Conservation (phyloP, 2,329 filamentous ascomycete genomes). For the Ceratocystis cubensis region DNA sequence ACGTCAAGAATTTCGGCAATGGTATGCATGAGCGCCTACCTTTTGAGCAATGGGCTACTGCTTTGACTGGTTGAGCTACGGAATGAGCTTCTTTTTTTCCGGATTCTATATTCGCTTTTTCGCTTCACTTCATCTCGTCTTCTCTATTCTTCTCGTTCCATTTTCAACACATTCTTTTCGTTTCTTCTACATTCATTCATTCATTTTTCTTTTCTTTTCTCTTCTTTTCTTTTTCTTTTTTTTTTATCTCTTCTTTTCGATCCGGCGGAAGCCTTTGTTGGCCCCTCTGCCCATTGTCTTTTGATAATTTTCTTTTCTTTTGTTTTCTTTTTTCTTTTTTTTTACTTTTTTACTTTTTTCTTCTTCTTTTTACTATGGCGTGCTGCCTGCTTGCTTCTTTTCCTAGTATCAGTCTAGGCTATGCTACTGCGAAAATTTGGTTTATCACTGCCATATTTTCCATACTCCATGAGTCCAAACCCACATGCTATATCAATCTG, state of each 20-base stretch:
- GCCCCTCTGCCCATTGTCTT: slow-evolving; percentile 20
- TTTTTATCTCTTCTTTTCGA: slow-evolving; percentile 6
- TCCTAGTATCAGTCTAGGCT: slow-evolving; percentile 20
- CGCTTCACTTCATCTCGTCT: neutral
- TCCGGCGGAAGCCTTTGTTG: slow-evolving; percentile 19
- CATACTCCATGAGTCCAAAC: neutral
- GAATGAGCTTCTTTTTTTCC: neutral
- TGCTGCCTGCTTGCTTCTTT: neutral
- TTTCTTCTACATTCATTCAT: neutral
- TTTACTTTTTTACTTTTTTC: neutral
- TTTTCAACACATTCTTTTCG: neutral
- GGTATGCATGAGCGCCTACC: slow-evolving; percentile 18
- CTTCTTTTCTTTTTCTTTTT: neutral
- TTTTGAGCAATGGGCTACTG: slow-evolving; percentile 16
- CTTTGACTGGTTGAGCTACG: slow-evolving; percentile 11
- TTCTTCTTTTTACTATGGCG: neutral
- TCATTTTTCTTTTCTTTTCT: neutral
- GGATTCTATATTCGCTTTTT: neutral
- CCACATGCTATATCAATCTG: neutral
- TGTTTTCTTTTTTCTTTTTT: neutral
- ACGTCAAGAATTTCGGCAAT: slow-evolving; percentile 13
- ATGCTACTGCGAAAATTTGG: neutral
- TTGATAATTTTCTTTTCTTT: slow-evolving; percentile 19
- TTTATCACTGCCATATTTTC: neutral
- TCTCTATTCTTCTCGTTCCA: slow-evolving; percentile 2